phyloP scores from a whole-genome alignment of 2,329 filamentous ascomycete genomes.

The Aureobasidium pullulans region DNA sequence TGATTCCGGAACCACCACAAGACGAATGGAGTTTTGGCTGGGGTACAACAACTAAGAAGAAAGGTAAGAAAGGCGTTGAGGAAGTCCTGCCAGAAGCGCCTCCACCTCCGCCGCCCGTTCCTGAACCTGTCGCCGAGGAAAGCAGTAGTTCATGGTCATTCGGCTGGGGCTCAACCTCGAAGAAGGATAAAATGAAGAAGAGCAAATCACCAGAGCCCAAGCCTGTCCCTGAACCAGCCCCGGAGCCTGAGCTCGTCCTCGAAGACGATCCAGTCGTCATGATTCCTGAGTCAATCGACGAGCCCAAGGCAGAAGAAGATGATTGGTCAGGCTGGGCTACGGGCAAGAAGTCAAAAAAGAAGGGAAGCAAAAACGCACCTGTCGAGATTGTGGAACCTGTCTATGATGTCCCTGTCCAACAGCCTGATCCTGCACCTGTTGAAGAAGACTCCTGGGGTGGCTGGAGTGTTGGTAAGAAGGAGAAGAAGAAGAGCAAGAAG shows the following conservation, averaged over 20 bases:
- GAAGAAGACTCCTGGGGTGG: conserved; percentile 27
- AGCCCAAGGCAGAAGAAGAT: conserved; percentile 43
- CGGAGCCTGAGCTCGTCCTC: conserved; percentile 19
- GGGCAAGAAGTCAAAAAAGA: conserved; percentile 48
- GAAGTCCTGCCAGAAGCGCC: conserved; percentile 18
- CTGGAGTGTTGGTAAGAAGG: conserved; percentile 42
- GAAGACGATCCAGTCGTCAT: conserved; percentile 26
- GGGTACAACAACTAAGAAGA: conserved; percentile 24
- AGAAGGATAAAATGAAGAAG: conserved; percentile 43
- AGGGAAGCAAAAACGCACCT: conserved; percentile 44
- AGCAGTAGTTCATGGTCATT: conserved; percentile 47
- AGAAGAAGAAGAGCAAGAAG: conserved; percentile 51
- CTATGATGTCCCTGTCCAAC: conserved; percentile 9
- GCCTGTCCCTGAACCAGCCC: conserved; percentile 5
- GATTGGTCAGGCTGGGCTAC: conserved; percentile 42
- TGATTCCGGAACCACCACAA: conserved; percentile 16
- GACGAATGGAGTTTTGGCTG: conserved; percentile 23
- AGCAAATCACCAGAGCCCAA: conserved; percentile 21
- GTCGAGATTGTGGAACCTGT: conserved; percentile 33
- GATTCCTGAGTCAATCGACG: conserved; percentile 43
- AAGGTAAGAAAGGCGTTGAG: conserved; percentile 25
- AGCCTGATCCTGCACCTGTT: conserved; percentile 21
- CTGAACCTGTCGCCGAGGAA: conserved; percentile 20
- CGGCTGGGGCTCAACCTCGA: conserved; percentile 49
- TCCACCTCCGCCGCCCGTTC: conserved; percentile 19